Evolutionary conservation across 225 moss, liverwort and hornwort species (phyloP), one percentile per base, ranked within the genome.

Genomic region (Bryum argenteum): DNA sequence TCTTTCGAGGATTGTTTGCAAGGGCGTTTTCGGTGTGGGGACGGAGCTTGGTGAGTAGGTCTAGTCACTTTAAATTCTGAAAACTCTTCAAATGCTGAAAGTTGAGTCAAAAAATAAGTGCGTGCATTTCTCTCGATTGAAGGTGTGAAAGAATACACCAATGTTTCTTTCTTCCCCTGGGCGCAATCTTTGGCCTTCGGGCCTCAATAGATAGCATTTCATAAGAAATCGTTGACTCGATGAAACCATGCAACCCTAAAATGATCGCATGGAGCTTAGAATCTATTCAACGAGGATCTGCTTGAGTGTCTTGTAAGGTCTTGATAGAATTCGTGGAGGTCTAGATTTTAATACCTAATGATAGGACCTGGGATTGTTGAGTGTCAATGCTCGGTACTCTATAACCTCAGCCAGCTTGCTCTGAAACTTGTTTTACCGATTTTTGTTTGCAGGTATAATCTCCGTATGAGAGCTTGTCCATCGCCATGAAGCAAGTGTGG

Each of bases 401-500:
- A 12, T 10, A 11, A 20, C 24, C 56, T 9, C 38, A 9, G 40
- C 10, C 10, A 37, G 22, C 55, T 4, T 45, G 37, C 51, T 22
- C 12, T 45, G 18, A 12, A 52, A n/a, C 45, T 20, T 8, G 16
- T 59, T 3, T 26, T 2, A 10, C 4, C 16, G 3, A 17, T 24
- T 22, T 24, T 24, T 42, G 66, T 23, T 40, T 28, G 59, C 52
- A 54, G 33, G 60, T 8, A 54, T 16, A 38, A 58, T 16, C 16
- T 8, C 26, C 38, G 75, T 15, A 41, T 55, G 73, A 62, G 63
- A 41, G 20, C 26, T 10, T 20, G 45, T 45, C 54, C 16, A 19
- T 66, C 57, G 72, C 73, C 40, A 96, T 96, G 95, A 96, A 92
- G 87, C 96, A 90, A 71, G 89, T 96, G 71, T 87, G 87, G 88